Conservation (phyloP, 2,329 filamentous ascomycete genomes). For the Clarireedia sp. region DNA sequence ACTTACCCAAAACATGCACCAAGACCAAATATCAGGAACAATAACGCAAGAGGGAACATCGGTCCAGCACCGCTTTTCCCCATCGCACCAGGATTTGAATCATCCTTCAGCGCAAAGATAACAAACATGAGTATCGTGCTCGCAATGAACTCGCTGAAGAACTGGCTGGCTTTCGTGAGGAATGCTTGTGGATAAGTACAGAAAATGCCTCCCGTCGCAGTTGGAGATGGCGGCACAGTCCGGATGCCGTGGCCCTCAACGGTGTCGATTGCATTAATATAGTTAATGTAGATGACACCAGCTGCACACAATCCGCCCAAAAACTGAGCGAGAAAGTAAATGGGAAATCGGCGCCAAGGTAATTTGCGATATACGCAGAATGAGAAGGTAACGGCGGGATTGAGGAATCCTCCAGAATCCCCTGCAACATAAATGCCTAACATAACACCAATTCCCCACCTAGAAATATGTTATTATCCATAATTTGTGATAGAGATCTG, state of each 20-base stretch:
- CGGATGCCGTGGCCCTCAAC: slow-evolving; percentile 55
- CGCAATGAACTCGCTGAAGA: slow-evolving; percentile 65
- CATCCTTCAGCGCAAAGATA: slow-evolving; percentile 58
- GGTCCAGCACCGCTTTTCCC: slow-evolving; percentile 30
- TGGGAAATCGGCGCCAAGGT: slow-evolving; percentile 60
- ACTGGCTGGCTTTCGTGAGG: slow-evolving; percentile 57
- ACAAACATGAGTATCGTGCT: slow-evolving; percentile 61
- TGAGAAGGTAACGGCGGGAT: slow-evolving; percentile 62
- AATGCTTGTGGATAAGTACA: slow-evolving; percentile 64
- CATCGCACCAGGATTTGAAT: slow-evolving; percentile 33
- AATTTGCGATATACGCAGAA: slow-evolving; percentile 48
- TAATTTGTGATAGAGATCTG: background rate
- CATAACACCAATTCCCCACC: slow-evolving; percentile 54
- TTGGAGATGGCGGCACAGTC: slow-evolving; percentile 51
- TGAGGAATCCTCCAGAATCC: slow-evolving; percentile 60
- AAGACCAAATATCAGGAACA: slow-evolving; percentile 68
- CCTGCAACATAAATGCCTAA: slow-evolving; percentile 59
- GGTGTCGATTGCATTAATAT: slow-evolving; percentile 54
- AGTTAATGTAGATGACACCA: slow-evolving; percentile 54
- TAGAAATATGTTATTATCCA: background rate
- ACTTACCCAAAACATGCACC: slow-evolving; percentile 54
- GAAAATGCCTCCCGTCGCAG: slow-evolving; percentile 62
- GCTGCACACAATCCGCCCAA: slow-evolving; percentile 59
- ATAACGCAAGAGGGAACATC: slow-evolving; percentile 52
- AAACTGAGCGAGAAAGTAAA: slow-evolving; percentile 59